Conservation (phyloP, 352 stramenopile species). For the Globisporangium heterothallicum region DNA sequence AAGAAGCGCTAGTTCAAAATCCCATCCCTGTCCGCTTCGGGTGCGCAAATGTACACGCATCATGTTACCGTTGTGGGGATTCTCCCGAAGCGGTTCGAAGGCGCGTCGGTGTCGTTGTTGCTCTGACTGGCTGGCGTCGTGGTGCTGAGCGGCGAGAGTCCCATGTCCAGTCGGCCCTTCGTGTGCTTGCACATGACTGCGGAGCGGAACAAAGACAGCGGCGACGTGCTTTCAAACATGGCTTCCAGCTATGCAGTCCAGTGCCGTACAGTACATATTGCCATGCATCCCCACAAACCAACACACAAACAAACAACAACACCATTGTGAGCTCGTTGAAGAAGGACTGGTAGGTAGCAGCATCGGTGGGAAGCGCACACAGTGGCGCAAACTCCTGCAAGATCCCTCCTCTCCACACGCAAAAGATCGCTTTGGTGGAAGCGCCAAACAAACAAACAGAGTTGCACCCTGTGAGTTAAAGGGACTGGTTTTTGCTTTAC, state of each 20-base stretch:
- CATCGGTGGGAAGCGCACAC: too few relatives aligned
- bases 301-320: background rate
- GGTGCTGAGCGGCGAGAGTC: slow-evolving; percentile 6
- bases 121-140: too few relatives aligned
- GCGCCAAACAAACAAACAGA: background rate
- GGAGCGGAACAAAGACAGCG: slow-evolving; percentile 51
- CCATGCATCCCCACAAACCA: background rate
- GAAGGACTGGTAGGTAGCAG: too few relatives aligned
- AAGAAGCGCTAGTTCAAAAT: too few relatives aligned
- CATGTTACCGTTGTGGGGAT: background rate
- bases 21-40: too few relatives aligned
- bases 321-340: too few relatives aligned
- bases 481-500: slow-evolving; percentile 15
- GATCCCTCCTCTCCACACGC: background rate
- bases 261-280: background rate
- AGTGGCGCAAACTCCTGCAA: too few relatives aligned
- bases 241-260: slow-evolving; percentile 32
- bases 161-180: slow-evolving; percentile 30
- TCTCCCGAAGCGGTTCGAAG: slow-evolving; percentile 1
- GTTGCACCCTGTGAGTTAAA: background rate
- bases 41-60: too few relatives aligned
- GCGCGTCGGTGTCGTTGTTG: background rate
- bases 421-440: background rate
- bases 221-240: slow-evolving; percentile 52
- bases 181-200: slow-evolving; percentile 65